A percentile compares a stretch with the other conserved stretches of the same genome.
Evolutionary conservation across 1,284 basidiomycete genomes (phyloP).

Genomic region (Omphalotus olearius): DNA sequence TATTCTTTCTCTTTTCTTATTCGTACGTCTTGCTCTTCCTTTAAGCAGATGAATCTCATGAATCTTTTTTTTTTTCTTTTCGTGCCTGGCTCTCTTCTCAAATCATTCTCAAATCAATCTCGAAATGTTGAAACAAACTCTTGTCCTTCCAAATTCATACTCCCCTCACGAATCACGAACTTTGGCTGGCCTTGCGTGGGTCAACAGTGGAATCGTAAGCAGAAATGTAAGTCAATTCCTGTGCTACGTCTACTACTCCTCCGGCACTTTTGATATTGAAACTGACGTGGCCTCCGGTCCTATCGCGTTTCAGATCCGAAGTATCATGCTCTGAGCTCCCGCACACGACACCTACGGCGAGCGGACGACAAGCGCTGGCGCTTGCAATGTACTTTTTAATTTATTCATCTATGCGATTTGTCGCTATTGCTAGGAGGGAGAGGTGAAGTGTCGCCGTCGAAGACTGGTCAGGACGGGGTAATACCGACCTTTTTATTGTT

Average conservation of each 20-base stretch:
- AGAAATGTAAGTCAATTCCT: constrained; percentile 11
- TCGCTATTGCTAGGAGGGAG: too few relatives aligned
- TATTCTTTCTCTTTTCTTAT: neutral
- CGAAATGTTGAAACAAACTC: neutral
- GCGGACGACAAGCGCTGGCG: too few relatives aligned
- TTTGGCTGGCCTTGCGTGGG: neutral
- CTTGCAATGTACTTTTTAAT: too few relatives aligned
- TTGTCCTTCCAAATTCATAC: neutral
- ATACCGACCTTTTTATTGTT: too few relatives aligned
- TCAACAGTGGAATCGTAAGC: constrained; percentile 13
- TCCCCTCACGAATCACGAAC: neutral
- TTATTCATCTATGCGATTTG: too few relatives aligned
- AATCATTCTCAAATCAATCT: neutral
- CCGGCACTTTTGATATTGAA: neutral
- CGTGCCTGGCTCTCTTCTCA: neutral
- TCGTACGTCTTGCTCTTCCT: constrained; percentile 2
- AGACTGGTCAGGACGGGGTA: too few relatives aligned
- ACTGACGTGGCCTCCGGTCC: neutral
- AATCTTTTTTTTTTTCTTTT: neutral
- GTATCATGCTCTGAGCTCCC: constrained; percentile 1
- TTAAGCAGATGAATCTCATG: constrained; percentile 11
- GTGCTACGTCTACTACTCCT: neutral
- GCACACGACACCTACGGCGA: too few relatives aligned
- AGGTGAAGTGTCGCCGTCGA: too few relatives aligned
- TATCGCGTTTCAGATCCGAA: constrained; percentile 3